phyloP scores from a whole-genome alignment of 2,329 filamentous ascomycete genomes.

The Botryotinia globosa region DNA sequence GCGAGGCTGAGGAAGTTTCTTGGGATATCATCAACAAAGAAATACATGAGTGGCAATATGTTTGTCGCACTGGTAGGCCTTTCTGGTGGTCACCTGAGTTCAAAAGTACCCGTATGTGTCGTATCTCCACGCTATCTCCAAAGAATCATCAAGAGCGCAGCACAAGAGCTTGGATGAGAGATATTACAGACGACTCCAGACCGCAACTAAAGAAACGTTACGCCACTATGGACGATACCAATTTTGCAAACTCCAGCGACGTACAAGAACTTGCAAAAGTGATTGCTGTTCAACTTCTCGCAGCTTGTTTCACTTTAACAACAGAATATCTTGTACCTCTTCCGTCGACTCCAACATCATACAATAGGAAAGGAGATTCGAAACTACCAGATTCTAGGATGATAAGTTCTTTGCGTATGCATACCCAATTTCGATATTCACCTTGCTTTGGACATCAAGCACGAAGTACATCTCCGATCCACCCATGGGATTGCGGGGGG shows the following conservation, averaged over 20 bases:
- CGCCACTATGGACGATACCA: slow-evolving; percentile 31
- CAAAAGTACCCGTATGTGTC: slow-evolving; percentile 24
- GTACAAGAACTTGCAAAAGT: slow-evolving; percentile 35
- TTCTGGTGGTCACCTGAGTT: slow-evolving; percentile 38
- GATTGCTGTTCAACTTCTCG: slow-evolving; percentile 36
- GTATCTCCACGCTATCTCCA: slow-evolving; percentile 21
- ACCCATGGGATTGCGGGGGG: slow-evolving; percentile 26
- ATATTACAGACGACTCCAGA: slow-evolving; percentile 5
- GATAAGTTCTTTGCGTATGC: slow-evolving; percentile 38
- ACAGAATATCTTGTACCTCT: slow-evolving; percentile 26
- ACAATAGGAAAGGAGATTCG: slow-evolving; percentile 13
- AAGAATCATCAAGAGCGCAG: slow-evolving; percentile 16
- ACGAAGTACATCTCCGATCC: slow-evolving; percentile 34
- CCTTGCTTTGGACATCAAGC: slow-evolving; percentile 38
- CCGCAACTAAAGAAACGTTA: slow-evolving; percentile 22
- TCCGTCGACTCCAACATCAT: slow-evolving; percentile 8
- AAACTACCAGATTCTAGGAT: slow-evolving; percentile 31
- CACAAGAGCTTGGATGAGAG: slow-evolving; percentile 24
- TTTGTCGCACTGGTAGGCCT: slow-evolving; percentile 35
- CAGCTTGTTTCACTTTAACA: slow-evolving; percentile 37
- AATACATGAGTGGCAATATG: slow-evolving; percentile 37
- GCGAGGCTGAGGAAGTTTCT: slow-evolving; percentile 26
- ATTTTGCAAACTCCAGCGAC: slow-evolving; percentile 25
- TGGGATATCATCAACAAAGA: slow-evolving; percentile 36
- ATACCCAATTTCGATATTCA: slow-evolving; percentile 37